Base-by-base conservation (phyloP, 2,329 filamentous ascomycete genomes). In the Ceratocystis diversiconidia region DNA sequence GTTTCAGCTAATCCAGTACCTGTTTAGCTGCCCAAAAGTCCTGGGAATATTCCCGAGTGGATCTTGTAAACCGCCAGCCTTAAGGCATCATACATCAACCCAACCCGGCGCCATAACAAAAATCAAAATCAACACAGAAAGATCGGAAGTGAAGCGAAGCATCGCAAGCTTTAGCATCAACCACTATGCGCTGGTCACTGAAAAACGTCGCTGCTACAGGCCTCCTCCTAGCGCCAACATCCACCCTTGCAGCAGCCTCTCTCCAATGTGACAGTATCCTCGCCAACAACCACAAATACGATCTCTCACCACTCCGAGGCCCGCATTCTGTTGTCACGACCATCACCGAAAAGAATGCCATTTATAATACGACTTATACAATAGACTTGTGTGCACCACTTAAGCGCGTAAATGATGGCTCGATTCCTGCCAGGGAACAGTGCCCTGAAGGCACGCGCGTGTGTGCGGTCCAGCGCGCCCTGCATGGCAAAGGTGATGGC, bases 351-450 rank as follows among this genome's bases (percentile, higher is more conserved):
- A 79, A 80, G 22, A 80, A 78, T 17, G 78, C 79, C 17, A 77
- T 82, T 32, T 79, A 78, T 68, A 94, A 94, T 74, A 90, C 85
- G 30, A 92, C 89, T 55, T 95, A 90, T 74, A 92, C 89, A 0
- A 73, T 95, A 66, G 88, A 95, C 71, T 79, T 95, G 61, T 95
- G 90, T 76, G 76, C 79, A 63, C 79, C 83, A 5, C 76, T 96
- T 69, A 82, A 83, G 73, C 82, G 82, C 72, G 81, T 79, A 62
- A 83, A 82, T 55, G 82, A 81, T 28, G 44, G 62, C 5, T 59
- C 55, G 4, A 76, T 79, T 1, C 75, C 77, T 19, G 79, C 81
- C 69, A 75, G 79, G 5, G 78, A 85, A 46, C 77, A 86, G 71
- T 95, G 90, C 72, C 85, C 84, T 0, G 80, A 81, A 60, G 86